A percentile compares a stretch with the other conserved stretches of the same genome.
These are phyloP conservation scores for Dalbergia cultrata DNA, from an alignment of 306 rosid genomes.

Conservation along the genomic window DNA sequence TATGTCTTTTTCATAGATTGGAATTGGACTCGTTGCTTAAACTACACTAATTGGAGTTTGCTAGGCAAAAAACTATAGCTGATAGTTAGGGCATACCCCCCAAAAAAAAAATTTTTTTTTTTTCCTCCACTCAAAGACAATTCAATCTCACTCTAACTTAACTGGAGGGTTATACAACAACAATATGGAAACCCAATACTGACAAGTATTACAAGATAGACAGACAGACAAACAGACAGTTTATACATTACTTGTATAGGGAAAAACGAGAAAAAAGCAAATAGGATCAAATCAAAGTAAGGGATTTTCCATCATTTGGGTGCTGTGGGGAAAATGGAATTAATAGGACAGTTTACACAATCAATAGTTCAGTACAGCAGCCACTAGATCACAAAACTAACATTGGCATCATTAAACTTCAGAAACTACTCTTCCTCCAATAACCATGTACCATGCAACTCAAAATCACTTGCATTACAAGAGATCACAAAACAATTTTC, in stretches of 20 bases:
- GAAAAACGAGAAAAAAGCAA: neutral
- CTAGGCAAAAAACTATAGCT: neutral
- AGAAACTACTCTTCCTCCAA: slow-evolving; percentile 1
- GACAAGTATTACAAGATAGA: neutral
- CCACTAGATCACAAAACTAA: neutral
- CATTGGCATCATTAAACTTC: neutral
- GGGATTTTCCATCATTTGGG: neutral
- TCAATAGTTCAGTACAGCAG: neutral
- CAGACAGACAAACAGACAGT: neutral
- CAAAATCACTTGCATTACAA: neutral
- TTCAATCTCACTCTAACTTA: slow-evolving; percentile 20
- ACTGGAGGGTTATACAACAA: slow-evolving; percentile 7
- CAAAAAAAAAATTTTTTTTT: too few species aligned
- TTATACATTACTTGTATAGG: neutral
- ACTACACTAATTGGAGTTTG: neutral
- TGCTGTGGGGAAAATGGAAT: neutral
- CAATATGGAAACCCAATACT: slow-evolving; percentile 2
- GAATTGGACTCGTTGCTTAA: neutral
- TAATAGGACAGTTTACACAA: neutral
- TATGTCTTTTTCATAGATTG: neutral
- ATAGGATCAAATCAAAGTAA: neutral
- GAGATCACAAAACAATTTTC: neutral
- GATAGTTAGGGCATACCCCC: neutral
- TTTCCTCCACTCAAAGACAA: neutral
- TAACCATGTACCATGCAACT: slow-evolving; percentile 4